Percentiles rank a stretch among this genome's conserved stretches.
These are phyloP conservation scores for Metarhizium guizhouense DNA, from an alignment of 2,329 filamentous ascomycete species.

Conservation along the genomic window DNA sequence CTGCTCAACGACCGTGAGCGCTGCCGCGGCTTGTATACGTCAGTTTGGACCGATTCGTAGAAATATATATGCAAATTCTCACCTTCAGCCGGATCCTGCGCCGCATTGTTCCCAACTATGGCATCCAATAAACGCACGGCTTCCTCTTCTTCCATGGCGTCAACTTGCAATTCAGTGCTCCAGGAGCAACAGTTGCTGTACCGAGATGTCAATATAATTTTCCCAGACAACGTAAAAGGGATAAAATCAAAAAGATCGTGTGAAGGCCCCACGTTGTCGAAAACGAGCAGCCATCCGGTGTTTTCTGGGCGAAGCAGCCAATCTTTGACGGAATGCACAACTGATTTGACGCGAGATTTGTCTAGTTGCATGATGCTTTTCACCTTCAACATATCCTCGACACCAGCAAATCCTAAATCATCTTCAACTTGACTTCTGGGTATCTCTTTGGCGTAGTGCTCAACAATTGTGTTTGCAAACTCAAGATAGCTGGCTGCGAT, in stretches of 20 bases:
- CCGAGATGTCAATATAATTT: constrained; percentile 15
- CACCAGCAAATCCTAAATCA: constrained; percentile 15
- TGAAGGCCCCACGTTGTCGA: constrained; percentile 15
- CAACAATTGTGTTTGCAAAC: constrained; percentile 13
- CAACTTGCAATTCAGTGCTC: constrained; percentile 13
- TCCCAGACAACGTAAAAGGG: constrained; percentile 15
- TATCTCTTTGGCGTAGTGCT: constrained; percentile 12
- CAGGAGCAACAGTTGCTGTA: constrained; percentile 14
- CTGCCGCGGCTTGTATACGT: constrained; percentile 10
- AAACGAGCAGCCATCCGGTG: constrained; percentile 15
- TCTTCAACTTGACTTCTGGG: constrained; percentile 12
- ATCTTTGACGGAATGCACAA: constrained; percentile 17
- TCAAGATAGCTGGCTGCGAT: constrained; percentile 16
- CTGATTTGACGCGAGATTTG: constrained; percentile 12
- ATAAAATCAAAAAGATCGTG: constrained; percentile 17
- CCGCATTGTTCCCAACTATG: constrained; percentile 5
- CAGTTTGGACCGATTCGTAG: background rate
- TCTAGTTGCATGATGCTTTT: constrained; percentile 15
- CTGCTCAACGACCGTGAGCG: constrained; percentile 8
- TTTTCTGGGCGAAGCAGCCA: constrained; percentile 18
- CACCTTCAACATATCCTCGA: constrained; percentile 16
- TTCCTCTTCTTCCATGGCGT: constrained; percentile 12
- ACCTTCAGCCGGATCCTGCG: constrained; percentile 8
- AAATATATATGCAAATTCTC: background rate
- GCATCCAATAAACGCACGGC: constrained; percentile 11